Evolutionary conservation across 2,329 filamentous ascomycete species (phyloP), one percentile per base, ranked within the genome.

Genomic region (Fusarium sp.): DNA sequence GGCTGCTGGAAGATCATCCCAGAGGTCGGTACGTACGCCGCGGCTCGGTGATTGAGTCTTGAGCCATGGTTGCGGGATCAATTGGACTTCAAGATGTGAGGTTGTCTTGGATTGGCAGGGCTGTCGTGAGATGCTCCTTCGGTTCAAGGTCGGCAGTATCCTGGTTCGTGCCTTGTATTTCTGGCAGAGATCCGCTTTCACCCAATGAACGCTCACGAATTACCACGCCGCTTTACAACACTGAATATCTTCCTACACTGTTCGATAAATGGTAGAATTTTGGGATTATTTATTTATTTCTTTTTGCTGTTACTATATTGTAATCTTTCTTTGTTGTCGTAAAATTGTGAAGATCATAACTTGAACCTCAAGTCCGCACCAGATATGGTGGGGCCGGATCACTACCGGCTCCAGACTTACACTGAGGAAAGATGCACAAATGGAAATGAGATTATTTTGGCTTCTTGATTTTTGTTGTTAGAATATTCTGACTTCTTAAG

Each of bases 51-150:
- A 74, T 67, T 65, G 77, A 68, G 72, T 77, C 78, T 73, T 76
- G 75, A 72, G 71, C 78, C 79, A 81, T 81, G 32, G 46, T 72
- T 77, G 61, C 60, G 41, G 71, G 56, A 71, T 77, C 76, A 78
- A 79, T 79, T 78, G 78, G 72, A 66, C 71, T 71, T 74, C 68
- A 59, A 63, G 49, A 71, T 67, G 63, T 71, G 68, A 71, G 74
- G 71, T 70, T 71, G 71, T 66, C 68, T 67, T 70, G 68, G 65
- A 65, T 62, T 56, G 48, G 68, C 63, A 69, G 64, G 73, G 67
- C 68, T 72, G 67, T 72, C 61, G 70, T 70, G 74, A 72, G 70
- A 63, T 70, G 57, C 63, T 70, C 61, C 47, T 56, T 69, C 67
- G 74, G 75, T 58, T 76, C 68, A 74, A 76, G 73, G 71, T 75